phyloP scores from a whole-genome alignment of 2,329 filamentous ascomycete species.

The Podosphaera fusca region DNA sequence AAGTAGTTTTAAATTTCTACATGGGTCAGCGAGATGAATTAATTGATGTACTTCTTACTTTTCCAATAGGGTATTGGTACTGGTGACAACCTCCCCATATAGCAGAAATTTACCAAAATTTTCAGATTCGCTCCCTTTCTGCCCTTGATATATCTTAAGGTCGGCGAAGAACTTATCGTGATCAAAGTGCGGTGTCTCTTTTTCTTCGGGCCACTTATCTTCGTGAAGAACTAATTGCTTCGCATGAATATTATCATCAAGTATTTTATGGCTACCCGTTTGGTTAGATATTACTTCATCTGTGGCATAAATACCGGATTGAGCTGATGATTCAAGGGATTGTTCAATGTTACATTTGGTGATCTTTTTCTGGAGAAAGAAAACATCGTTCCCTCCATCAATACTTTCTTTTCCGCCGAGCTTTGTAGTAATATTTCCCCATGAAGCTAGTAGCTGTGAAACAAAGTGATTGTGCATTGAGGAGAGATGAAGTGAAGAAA shows the following conservation, averaged over 20 bases:
- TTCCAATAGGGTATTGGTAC: constrained; percentile 80
- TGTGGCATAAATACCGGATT: too few species aligned
- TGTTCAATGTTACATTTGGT: constrained; percentile 10
- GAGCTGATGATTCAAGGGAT: background rate
- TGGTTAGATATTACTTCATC: too few species aligned
- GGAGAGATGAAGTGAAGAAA: constrained; percentile 67
- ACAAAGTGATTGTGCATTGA: constrained; percentile 40
- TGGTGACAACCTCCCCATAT: constrained; percentile 82
- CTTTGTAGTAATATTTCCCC: constrained; percentile 42
- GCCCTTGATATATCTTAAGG: constrained; percentile 38
- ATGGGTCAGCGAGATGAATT: too few species aligned
- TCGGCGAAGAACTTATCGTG: constrained; percentile 57
- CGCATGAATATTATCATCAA: constrained; percentile 47
- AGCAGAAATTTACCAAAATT: constrained; percentile 58
- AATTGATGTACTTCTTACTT: constrained; percentile 29
- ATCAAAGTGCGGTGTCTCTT: constrained; percentile 68
- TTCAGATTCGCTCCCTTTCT: constrained; percentile 28
- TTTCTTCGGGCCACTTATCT: constrained; percentile 37
- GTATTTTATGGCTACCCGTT: constrained; percentile 20
- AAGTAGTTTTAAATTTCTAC: constrained; percentile 54
- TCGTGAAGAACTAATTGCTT: constrained; percentile 60
- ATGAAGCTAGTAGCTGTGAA: constrained; percentile 40
- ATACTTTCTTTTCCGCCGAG: constrained; percentile 49
- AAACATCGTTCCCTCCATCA: constrained; percentile 61
- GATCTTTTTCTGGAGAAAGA: constrained; percentile 38